These are phyloP conservation scores for Pseudogymnoascus sp. DNA, from an alignment of 2,329 filamentous ascomycete species.

Conservation along the genomic window DNA sequence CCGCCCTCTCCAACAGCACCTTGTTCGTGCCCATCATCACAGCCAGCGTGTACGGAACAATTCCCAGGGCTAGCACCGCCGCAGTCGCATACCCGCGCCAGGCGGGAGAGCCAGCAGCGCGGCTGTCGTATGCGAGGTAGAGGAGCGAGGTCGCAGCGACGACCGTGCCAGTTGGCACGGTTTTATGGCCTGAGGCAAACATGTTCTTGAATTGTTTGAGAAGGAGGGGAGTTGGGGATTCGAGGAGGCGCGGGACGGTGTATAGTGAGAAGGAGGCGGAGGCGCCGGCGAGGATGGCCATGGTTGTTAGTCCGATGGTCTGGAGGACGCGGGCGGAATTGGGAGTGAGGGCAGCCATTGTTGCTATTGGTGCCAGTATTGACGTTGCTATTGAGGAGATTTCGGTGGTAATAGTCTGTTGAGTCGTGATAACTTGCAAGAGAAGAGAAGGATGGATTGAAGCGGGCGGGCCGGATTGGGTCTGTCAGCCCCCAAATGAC, in stretches of 20 bases:
- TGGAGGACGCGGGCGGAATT: slow-evolving; percentile 37
- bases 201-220: slow-evolving; percentile 45
- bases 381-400: too few relatives aligned
- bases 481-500: neutral
- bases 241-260: slow-evolving; percentile 44
- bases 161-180: slow-evolving; percentile 34
- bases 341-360: neutral
- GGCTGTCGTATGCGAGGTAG: slow-evolving; percentile 36
- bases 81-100: slow-evolving; percentile 36
- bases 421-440: neutral
- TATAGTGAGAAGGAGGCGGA: slow-evolving; percentile 35
- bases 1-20: slow-evolving; percentile 37
- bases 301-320: slow-evolving; percentile 41
- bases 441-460: neutral
- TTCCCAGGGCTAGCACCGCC: slow-evolving; percentile 35
- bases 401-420: neutral
- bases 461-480: neutral
- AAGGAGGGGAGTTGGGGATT: slow-evolving; percentile 46
- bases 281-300: slow-evolving; percentile 36
- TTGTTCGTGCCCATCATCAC: slow-evolving; percentile 39
- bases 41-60: slow-evolving; percentile 44
- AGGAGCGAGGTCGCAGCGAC: slow-evolving; percentile 34
- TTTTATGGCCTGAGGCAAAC: slow-evolving; percentile 32
- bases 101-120: slow-evolving; percentile 21
- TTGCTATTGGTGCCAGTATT: neutral